These are phyloP conservation scores for Pleurostoma richardsiae DNA, from an alignment of 2,329 filamentous ascomycete species.

Conservation along the genomic window DNA sequence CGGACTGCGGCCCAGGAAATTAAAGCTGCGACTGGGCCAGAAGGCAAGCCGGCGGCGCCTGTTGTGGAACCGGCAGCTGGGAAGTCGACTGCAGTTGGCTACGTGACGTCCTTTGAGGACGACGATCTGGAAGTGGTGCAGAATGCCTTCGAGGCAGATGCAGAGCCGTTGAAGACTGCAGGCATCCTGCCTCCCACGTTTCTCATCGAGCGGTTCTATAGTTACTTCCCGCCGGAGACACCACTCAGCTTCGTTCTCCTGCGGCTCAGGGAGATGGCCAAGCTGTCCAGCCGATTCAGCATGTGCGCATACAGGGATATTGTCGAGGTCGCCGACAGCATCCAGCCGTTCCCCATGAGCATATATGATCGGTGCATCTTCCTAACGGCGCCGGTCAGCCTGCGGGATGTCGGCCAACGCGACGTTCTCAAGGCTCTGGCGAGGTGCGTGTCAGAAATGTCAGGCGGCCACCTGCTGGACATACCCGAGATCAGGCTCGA, in stretches of 20 bases:
- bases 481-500: slow-evolving; percentile 68
- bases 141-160: slow-evolving; percentile 56
- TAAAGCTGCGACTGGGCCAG: slow-evolving; percentile 7
- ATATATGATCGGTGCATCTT: slow-evolving; percentile 73
- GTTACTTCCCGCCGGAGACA: slow-evolving; percentile 75
- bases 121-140: slow-evolving; percentile 62
- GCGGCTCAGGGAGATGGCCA: slow-evolving; percentile 65
- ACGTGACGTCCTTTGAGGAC: slow-evolving; percentile 73
- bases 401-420: slow-evolving; percentile 42
- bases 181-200: slow-evolving; percentile 68
- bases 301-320: slow-evolving; percentile 61
- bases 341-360: slow-evolving; percentile 67
- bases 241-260: slow-evolving; percentile 80
- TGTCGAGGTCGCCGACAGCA: slow-evolving; percentile 64
- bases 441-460: slow-evolving; percentile 61
- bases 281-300: slow-evolving; percentile 61
- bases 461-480: slow-evolving; percentile 64
- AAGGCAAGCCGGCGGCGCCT: slow-evolving; percentile 6
- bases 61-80: slow-evolving; percentile 3
- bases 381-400: slow-evolving; percentile 61
- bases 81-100: slow-evolving; percentile 42
- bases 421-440: slow-evolving; percentile 61
- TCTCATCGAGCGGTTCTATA: slow-evolving; percentile 70
- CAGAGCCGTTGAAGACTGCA: slow-evolving; percentile 63
- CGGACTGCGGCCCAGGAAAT: slow-evolving; percentile 61